Evolutionary conservation across 768 basidiomycete species (phyloP), one percentile per base, ranked within the genome.

Genomic region (Psilocybe cyanescens): DNA sequence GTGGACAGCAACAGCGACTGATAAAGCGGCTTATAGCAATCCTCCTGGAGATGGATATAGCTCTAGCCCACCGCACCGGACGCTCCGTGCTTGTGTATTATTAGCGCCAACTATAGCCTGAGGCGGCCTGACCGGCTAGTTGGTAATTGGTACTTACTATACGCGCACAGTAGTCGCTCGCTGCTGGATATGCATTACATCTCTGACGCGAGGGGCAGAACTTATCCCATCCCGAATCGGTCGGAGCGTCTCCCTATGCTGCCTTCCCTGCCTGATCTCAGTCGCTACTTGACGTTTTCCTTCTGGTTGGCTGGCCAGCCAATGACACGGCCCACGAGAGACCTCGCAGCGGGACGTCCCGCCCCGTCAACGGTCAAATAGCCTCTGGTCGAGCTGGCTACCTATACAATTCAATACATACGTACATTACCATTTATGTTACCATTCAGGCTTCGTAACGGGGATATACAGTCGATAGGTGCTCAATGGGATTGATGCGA

Each of bases 211-310:
- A 44, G 14, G 33, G 33, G 2, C 33, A 11, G 24, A 24, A 24
- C 24, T 12, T 16, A 12, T 44, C 41, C 41, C 41, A 56, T 56
- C 12, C 55, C 55, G 55, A 56, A 56, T 56, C 29, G 39, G 55
- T 30, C 55, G 55, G 55, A 46, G 41, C 41, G 28, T 29, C 12
- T 8, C 44, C 55, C 14, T 46, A 29, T 45, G 39, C 30, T 44
- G 44, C 14, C 29, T 30, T 56, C 39, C 41, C 24, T 41, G 37
- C 41, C 39, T 39, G 8, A 46, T 56, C 28, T 55, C 29, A n/a
- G 41, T 17, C 5, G n/a, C 16, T 16, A 4, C 8, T 45, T 46
- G 44, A 44, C 55, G 17, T 31, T 44, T n/a, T 44, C 35, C 29
- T 44, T 44, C 28, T 45, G 37, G 8, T 41, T 45, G 55, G 8